Evolutionary conservation across 2,329 filamentous ascomycete species (phyloP).

Genomic region (Calycina herbarum): DNA sequence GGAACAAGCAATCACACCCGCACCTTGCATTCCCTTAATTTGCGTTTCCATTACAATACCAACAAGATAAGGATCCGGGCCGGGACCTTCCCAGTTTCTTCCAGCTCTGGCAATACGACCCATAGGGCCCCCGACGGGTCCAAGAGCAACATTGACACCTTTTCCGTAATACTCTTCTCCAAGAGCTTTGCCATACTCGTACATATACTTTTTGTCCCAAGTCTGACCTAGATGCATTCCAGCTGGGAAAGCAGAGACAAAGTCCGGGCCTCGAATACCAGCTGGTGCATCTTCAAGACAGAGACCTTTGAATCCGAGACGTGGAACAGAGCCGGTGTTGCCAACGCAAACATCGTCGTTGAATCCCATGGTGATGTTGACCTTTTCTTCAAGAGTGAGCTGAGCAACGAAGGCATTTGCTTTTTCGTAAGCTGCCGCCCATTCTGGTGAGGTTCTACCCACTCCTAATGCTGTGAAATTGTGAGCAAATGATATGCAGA

Average conservation of each 20-base stretch:
- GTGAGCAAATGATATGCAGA: neutral
- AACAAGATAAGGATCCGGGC: slow-evolving; percentile 13
- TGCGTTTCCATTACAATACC: slow-evolving; percentile 10
- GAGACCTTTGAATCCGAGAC: slow-evolving; percentile 33
- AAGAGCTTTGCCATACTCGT: slow-evolving; percentile 12
- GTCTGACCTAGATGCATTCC: slow-evolving; percentile 35
- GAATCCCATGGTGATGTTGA: slow-evolving; percentile 34
- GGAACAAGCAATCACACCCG: slow-evolving; percentile 18
- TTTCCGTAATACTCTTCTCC: slow-evolving; percentile 14
- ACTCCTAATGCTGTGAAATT: slow-evolving; percentile 3
- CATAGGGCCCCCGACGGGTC: slow-evolving; percentile 11
- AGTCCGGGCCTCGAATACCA: slow-evolving; percentile 46
- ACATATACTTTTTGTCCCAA: slow-evolving; percentile 10
- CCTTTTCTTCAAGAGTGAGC: slow-evolving; percentile 44
- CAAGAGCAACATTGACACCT: slow-evolving; percentile 13
- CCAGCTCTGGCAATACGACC: slow-evolving; percentile 12
- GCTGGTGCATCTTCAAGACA: slow-evolving; percentile 16
- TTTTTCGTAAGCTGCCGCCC: slow-evolving; percentile 35
- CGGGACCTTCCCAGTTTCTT: slow-evolving; percentile 3
- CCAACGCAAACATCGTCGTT: slow-evolving; percentile 6
- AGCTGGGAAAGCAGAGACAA: slow-evolving; percentile 62
- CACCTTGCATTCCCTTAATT: slow-evolving; percentile 13
- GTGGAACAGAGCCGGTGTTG: slow-evolving; percentile 6
- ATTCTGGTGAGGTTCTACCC: slow-evolving; percentile 12
- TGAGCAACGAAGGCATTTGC: slow-evolving; percentile 42